phyloP scores from a whole-genome alignment of 495 filamentous ascomycete genomes.

The Hyaloscypha hepaticicola region DNA sequence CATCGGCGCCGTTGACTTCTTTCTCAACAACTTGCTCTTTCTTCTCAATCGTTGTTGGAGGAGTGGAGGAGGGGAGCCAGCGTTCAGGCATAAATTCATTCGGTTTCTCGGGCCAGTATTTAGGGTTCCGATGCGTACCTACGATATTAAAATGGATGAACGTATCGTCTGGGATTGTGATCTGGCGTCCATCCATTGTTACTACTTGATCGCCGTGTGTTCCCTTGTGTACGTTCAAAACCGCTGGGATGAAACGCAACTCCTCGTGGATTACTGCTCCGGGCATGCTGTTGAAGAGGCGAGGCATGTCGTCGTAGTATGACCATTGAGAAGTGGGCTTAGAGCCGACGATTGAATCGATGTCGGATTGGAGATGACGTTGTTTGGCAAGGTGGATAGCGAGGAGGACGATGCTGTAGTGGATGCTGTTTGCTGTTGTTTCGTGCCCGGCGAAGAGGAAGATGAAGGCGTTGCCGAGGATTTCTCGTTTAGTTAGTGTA shows the following conservation, averaged over 20 bases:
- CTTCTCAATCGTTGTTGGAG: neutral
- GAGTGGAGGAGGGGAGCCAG: constrained; percentile 45
- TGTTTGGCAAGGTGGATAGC: constrained; percentile 59
- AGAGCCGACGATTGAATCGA: constrained; percentile 55
- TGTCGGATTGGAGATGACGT: constrained; percentile 58
- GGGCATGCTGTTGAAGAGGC: constrained; percentile 52
- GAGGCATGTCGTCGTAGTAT: constrained; percentile 48
- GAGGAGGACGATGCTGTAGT: constrained; percentile 55
- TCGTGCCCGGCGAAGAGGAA: constrained; percentile 74
- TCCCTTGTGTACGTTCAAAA: constrained; percentile 62
- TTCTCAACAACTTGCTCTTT: constrained; percentile 29
- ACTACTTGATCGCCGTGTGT: constrained; percentile 50
- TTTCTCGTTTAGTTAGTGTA: constrained; percentile 40
- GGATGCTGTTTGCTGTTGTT: constrained; percentile 66
- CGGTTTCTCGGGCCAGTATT: constrained; percentile 37
- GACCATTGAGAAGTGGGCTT: constrained; percentile 55
- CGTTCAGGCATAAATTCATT: constrained; percentile 52
- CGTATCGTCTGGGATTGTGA: constrained; percentile 48
- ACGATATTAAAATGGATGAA: constrained; percentile 46
- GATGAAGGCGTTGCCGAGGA: constrained; percentile 71
- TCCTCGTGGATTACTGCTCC: constrained; percentile 70
- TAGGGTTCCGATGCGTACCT: constrained; percentile 58
- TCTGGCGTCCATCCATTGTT: constrained; percentile 47
- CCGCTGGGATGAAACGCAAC: constrained; percentile 59
- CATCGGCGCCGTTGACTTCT: constrained; percentile 27